Conservation (phyloP, 345 rosid genomes). For the Euphorbia peplus region DNA sequence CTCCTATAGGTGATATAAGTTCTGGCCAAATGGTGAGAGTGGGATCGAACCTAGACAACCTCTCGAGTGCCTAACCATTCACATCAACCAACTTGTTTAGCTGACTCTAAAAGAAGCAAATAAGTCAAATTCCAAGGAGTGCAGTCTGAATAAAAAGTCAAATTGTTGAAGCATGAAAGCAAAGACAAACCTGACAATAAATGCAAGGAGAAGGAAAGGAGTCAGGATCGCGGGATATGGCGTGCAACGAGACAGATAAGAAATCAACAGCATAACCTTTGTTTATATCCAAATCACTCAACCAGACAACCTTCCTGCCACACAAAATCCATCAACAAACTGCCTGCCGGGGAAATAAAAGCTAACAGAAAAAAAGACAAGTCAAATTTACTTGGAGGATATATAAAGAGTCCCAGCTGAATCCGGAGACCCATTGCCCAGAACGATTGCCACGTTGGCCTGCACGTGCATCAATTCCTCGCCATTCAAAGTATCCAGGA, state of each 20-base stretch:
- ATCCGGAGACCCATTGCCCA: constrained; percentile 59
- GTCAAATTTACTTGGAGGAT: constrained; percentile 49
- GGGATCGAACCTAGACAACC: no score
- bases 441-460: constrained; percentile 66
- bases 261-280: constrained; percentile 90
- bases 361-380: no score
- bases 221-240: constrained; percentile 84
- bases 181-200: constrained; percentile 60
- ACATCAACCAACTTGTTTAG: no score
- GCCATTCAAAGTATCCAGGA: constrained; percentile 54
- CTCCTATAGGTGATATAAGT: no score
- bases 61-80: no score
- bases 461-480: constrained; percentile 80
- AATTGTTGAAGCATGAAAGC: no score
- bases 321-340: constrained; percentile 2
- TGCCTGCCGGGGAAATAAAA: not conserved
- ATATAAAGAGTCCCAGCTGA: constrained; percentile 86
- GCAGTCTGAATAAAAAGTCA: no score
- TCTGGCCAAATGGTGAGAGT: no score
- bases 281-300: constrained; percentile 62
- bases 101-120: no score
- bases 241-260: constrained; percentile 80
- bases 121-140: not conserved
- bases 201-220: constrained; percentile 86
- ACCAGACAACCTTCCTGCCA: constrained; percentile 75